Conservation (phyloP, 169 alveolate species). For the Cryptosporidium ubiquitum region DNA sequence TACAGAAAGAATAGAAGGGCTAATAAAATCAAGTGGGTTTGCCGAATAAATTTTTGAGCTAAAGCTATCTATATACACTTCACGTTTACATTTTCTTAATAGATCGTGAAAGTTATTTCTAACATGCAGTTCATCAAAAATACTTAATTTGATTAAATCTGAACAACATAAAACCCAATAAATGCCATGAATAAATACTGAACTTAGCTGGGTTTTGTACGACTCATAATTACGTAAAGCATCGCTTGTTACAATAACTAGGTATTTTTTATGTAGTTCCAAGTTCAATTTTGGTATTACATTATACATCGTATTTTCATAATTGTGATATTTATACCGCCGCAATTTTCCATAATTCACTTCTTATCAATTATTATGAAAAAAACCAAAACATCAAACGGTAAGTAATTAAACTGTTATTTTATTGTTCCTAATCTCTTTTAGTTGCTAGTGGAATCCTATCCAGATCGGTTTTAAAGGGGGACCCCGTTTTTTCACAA, state of each 20-base stretch:
- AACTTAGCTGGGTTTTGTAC: constrained; percentile 5
- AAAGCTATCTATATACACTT: background rate
- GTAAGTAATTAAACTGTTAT: background rate
- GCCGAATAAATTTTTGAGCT: background rate
- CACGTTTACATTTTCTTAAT: constrained; percentile 31
- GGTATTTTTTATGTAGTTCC: constrained; percentile 25
- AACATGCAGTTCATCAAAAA: background rate
- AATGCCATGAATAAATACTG: constrained; percentile 46
- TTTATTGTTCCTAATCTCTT: background rate
- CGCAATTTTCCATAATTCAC: background rate
- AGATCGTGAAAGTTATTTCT: background rate
- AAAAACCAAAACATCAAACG: background rate
- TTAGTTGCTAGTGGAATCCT: constrained; percentile 54
- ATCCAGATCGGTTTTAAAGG: background rate
- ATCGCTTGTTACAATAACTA: background rate
- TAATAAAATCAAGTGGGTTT: constrained; percentile 11
- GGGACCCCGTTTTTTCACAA: constrained; percentile 56
- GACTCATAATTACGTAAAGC: background rate
- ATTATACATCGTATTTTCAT: background rate
- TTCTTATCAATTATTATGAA: background rate
- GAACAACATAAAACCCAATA: constrained; percentile 45
- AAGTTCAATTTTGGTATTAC: background rate
- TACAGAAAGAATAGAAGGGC: constrained; percentile 44
- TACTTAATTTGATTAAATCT: background rate
- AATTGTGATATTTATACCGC: background rate